Evolutionary conservation across 768 basidiomycete species (phyloP), one percentile per base, ranked within the genome.

Genomic region (Mycena alexandri): DNA sequence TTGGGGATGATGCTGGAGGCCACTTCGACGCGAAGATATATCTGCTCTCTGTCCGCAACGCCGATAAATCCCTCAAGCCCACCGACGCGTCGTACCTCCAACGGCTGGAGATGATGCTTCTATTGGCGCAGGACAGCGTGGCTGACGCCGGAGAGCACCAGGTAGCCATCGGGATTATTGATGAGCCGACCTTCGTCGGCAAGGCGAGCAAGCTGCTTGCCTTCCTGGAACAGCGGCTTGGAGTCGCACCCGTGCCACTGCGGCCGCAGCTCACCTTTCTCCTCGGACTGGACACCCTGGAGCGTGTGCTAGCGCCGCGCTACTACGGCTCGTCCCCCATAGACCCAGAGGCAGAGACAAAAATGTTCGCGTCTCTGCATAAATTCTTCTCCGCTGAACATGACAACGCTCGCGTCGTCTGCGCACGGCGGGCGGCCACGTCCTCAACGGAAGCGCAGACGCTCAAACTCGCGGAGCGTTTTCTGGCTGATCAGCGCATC

Each of bases 101-200:
- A 74, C 89, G 96, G 25, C 78, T 96, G 33, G 90, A 94, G 72
- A 97, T 97, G 95, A 95, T 97, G 89, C 72, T 78, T 38, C 83
- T 89, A n/a, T 81, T 95, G 25, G 85, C 91, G 1, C 72, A 83
- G 41, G 84, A 88, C 63, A 74, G 89, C 52, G 69, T 64, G 67
- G 34, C 47, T 11, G 51, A 24, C 21, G 16, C 17, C 19, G 60
- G 24, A 62, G 34, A 34, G 5, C 59, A 46, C 38, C 29, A 60
- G 10, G 82, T 92, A 41, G 95, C 93, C 0, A 86, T 97, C 9
- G 96, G 87, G 10, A 86, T 96, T 70, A 87, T 94, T 66, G 88
- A 95, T 75, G 93, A 95, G 73, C 94, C 96, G 13, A 94, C 91
- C 0, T 98, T 98, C 76, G 92, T 93, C 25, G 88, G 90, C 19